Conservation (phyloP, 1,284 basidiomycete species). For the Fomitopsis pinicola region DNA sequence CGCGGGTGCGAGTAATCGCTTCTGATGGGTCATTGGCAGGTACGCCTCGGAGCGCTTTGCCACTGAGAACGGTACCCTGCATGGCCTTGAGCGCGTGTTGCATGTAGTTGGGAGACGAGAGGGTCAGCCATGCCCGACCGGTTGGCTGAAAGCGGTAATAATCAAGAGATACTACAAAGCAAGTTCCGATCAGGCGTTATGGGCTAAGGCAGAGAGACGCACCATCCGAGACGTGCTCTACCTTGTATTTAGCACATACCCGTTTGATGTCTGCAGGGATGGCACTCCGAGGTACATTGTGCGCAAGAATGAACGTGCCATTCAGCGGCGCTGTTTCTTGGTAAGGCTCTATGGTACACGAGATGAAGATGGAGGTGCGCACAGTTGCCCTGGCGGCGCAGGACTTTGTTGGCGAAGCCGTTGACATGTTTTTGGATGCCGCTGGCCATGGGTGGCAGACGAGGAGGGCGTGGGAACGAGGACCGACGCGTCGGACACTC, state of each 20-base stretch:
- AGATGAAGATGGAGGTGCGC: not conserved
- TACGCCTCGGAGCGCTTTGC: slow-evolving; percentile 29
- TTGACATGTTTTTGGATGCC: not conserved
- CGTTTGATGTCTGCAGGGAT: slow-evolving; percentile 55
- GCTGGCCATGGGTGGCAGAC: not conserved
- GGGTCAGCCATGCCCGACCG: slow-evolving; percentile 49
- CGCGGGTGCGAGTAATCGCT: slow-evolving; percentile 31
- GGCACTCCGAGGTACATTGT: slow-evolving; percentile 45
- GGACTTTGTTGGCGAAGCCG: not conserved
- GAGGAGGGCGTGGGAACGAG: not conserved
- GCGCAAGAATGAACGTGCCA: slow-evolving; percentile 37
- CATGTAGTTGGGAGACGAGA: slow-evolving; percentile 42
- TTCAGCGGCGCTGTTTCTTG: not conserved
- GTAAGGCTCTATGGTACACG: not conserved
- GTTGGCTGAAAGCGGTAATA: slow-evolving; percentile 57
- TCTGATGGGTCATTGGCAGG: slow-evolving; percentile 9
- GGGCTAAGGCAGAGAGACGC: slow-evolving; percentile 11
- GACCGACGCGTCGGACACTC: slow-evolving; percentile 1
- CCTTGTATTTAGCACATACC: slow-evolving; percentile 38
- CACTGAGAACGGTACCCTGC: slow-evolving; percentile 39
- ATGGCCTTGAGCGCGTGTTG: slow-evolving; percentile 39
- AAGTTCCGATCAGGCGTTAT: not conserved
- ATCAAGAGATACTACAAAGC: slow-evolving; percentile 49
- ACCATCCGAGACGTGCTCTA: slow-evolving; percentile 56
- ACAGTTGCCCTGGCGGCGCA: not conserved